Base-by-base conservation (phyloP, 169 alveolate genomes). In the Blepharisma undulans region DNA sequence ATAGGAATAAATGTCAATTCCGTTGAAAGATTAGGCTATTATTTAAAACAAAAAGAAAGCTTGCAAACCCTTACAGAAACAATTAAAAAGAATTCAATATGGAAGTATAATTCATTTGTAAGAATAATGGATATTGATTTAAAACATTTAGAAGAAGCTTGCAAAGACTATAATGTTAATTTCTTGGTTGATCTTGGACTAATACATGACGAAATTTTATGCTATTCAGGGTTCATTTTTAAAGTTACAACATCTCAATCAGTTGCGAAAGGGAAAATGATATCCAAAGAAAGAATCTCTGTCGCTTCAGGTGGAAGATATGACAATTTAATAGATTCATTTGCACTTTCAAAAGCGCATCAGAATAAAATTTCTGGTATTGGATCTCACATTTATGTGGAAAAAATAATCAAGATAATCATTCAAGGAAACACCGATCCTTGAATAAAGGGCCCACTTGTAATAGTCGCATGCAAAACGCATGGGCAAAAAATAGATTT, bases 221-320 rank as follows among this genome's bases (percentile, higher is more conserved):
- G 59, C 25, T 88, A 88, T 77, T 88, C 92, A 4, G 85, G 87
- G 12, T 76, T 88, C 10, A 33, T 88, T 5, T 88, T 33, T 76
- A 32, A 33, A 76, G 59, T 88, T 12, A n/a, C 29, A 2, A n/a
- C 22, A 21, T n/a, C 61, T 25, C 76, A 61, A 22, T 29, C 22
- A 21, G 25, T 21, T 21, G 72, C 72, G 5, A 72, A 25, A 21
- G 29, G n/a, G 14, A 30, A 60, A 60, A 60, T 30, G 30, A 82
- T 21, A 1, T 21, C 18, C 25, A 86, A 86, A 72, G 91, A 86
- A 71, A 72, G 71, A 22, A 27, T 72, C 29, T 19, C 36, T 4
- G 19, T 86, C 16, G 91, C 91, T 71, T 19, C 48, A 29, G 91
- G 91, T n/a, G 91, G 91, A 29, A 25, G 84, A 25, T 86, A 86